phyloP scores from a whole-genome alignment of 192 early-diverging fungal genomes.

The Umbelopsis ramanniana region DNA sequence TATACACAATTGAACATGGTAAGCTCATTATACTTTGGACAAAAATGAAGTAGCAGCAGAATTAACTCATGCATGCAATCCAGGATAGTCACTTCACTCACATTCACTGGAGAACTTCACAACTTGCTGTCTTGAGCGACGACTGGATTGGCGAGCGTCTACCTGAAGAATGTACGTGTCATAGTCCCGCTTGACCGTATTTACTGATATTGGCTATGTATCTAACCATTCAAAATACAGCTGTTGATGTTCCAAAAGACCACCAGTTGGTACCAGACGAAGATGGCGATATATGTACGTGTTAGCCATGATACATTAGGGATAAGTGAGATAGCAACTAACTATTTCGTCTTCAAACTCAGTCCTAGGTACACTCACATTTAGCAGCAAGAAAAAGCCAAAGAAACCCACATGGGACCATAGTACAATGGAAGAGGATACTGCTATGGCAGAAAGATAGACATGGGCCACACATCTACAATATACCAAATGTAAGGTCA shows the following conservation, averaged over 20 bases:
- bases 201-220: neutral
- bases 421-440: conserved; percentile 10
- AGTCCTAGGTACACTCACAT: conserved; percentile 9
- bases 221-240: neutral
- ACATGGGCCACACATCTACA: neutral
- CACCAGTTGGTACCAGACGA: conserved; percentile 9
- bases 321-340: neutral
- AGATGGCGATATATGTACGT: conserved; percentile 21
- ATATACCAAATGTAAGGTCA: neutral
- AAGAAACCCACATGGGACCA: conserved; percentile 20
- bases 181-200: neutral
- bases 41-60: neutral
- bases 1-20: neutral
- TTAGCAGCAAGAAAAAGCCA: conserved; percentile 17
- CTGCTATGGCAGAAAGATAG: neutral
- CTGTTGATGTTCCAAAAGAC: conserved; percentile 16
- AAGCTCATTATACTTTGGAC: too few species aligned
- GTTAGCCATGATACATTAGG: neutral
- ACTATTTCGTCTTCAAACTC: neutral
- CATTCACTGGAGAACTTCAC: conserved; percentile 12
- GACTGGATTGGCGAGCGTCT: conserved; percentile 8
- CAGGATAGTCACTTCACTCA: conserved; percentile 22
- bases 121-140: conserved; percentile 1
- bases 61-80: neutral
- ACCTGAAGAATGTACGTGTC: conserved; percentile 12